A percentile compares a stretch with the other conserved stretches of the same genome.
phyloP scores from a whole-genome alignment of 306 rosid species.

The Trifolium subterraneum region DNA sequence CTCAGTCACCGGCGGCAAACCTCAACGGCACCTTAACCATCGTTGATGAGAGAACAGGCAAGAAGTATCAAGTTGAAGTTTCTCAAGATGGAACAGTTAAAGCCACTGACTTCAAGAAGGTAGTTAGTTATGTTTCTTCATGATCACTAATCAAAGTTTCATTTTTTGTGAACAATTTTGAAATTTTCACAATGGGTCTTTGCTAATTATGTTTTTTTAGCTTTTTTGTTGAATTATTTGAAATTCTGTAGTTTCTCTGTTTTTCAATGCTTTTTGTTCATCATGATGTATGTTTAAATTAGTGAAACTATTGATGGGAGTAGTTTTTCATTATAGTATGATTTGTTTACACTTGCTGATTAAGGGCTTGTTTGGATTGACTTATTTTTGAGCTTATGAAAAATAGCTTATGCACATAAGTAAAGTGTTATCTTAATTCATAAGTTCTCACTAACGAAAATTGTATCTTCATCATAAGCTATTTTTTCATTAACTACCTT shows the following conservation, averaged over 20 bases:
- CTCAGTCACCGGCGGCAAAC: slow-evolving; percentile 52
- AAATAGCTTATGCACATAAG: no score
- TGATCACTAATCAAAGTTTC: slow-evolving; percentile 9
- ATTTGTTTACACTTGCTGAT: neutral
- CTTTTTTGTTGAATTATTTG: slow-evolving; percentile 27
- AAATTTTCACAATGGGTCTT: no score
- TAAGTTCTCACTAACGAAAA: no score
- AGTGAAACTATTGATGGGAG: slow-evolving; percentile 8
- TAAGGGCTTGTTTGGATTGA: no score
- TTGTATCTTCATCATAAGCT: no score
- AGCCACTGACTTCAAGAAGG: slow-evolving; percentile 84
- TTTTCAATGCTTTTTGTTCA: neutral
- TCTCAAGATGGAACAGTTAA: slow-evolving; percentile 78
- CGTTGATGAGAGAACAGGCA: slow-evolving; percentile 84
- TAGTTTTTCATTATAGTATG: slow-evolving; percentile 3
- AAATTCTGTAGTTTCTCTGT: neutral
- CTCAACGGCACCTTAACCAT: slow-evolving; percentile 67
- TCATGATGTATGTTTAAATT: neutral
- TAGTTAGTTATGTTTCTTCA: slow-evolving; percentile 7
- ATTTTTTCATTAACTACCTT: no score
- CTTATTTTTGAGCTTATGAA: no score
- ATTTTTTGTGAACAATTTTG: neutral
- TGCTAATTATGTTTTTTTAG: neutral
- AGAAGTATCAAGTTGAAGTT: slow-evolving; percentile 65
- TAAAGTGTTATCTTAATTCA: no score